Evolutionary conservation across 2,329 filamentous ascomycete species (phyloP).

Genomic region (Phialophora macrospora): DNA sequence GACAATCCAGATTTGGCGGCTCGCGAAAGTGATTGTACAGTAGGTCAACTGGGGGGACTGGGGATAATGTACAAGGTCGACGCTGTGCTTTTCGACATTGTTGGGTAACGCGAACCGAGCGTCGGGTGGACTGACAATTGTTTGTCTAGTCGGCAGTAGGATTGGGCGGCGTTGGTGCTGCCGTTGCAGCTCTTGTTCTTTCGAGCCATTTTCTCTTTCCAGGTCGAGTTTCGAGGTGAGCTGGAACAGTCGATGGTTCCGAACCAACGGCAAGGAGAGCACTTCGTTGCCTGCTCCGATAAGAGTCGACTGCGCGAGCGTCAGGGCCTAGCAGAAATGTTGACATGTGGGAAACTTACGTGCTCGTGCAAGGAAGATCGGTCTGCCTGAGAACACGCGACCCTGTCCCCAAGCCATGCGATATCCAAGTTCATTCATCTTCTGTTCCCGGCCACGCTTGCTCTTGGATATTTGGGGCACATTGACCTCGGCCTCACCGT

Average conservation of each 20-base stretch:
- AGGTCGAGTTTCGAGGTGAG: conserved; percentile 85
- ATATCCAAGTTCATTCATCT: conserved; percentile 89
- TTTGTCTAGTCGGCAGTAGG: conserved; percentile 24
- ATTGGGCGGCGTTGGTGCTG: conserved; percentile 29
- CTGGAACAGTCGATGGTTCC: conserved; percentile 72
- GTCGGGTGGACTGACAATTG: not conserved
- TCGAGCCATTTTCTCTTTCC: conserved; percentile 80
- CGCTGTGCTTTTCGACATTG: conserved; percentile 23
- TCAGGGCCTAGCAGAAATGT: conserved; percentile 28
- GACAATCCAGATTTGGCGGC: not conserved
- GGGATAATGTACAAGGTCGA: conserved; percentile 26
- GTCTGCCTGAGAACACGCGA: conserved; percentile 83
- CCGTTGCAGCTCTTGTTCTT: conserved; percentile 47
- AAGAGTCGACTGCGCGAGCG: conserved; percentile 75
- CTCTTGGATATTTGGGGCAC: conserved; percentile 74
- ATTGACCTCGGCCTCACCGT: conserved; percentile 75
- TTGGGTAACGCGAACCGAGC: not conserved
- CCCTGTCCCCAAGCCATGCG: conserved; percentile 97
- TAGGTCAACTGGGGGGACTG: not conserved
- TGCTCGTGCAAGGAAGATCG: conserved; percentile 87
- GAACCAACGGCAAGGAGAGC: conserved; percentile 79
- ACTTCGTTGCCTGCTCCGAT: conserved; percentile 86
- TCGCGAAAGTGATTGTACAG: not conserved
- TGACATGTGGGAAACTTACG: conserved; percentile 63
- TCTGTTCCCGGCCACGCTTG: conserved; percentile 79